Evolutionary conservation across 768 basidiomycete genomes (phyloP), one percentile per base, ranked within the genome.

Genomic region (Lactifluus hygrophoroides): DNA sequence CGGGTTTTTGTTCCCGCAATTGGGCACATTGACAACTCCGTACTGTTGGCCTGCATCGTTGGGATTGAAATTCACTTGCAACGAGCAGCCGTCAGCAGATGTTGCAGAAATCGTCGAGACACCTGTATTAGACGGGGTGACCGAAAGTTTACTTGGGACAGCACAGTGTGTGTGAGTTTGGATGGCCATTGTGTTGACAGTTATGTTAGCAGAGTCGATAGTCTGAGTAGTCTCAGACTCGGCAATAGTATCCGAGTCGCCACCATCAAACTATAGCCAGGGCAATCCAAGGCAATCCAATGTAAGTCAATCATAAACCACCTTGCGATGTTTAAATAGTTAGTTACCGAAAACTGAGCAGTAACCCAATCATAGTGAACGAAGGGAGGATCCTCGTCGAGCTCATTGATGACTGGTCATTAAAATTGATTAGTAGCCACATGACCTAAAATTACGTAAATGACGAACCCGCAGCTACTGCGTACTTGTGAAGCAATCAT

Each of bases 351-450:
- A 57, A 85, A 85, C 58, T 76, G 68, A 1, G 79, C 77, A 21
- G 77, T 76, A 7, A 84, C 74, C 84, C 84, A 87, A 0, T 66
- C 71, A 0, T 66, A 67, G 9, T 64, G 50, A n/a, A 86, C 71
- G 64, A 85, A 87, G 9, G 83, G 79, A 1, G 86, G 86, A 56
- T 85, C 81, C 7, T 70, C 65, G 5, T 70, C 65, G 5, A 86
- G 67, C 17, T 68, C 64, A 35, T 61, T 80, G 73, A 37, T 75
- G 68, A 3, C 74, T 74, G 76, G 73, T n/a, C n/a, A n/a, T n/a
- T n/a, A n/a, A 77, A 75, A 47, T 77, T 76, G 3, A 76, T 74
- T 60, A 75, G 80, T 61, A 75, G 80, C n/a, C n/a, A n/a, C 62
- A 40, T 13, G 3, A 70, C 17, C 4, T 7, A 43, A 35, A 53